These are phyloP conservation scores for Claviceps digitariae DNA, from an alignment of 2,329 filamentous ascomycete genomes.

Conservation along the genomic window DNA sequence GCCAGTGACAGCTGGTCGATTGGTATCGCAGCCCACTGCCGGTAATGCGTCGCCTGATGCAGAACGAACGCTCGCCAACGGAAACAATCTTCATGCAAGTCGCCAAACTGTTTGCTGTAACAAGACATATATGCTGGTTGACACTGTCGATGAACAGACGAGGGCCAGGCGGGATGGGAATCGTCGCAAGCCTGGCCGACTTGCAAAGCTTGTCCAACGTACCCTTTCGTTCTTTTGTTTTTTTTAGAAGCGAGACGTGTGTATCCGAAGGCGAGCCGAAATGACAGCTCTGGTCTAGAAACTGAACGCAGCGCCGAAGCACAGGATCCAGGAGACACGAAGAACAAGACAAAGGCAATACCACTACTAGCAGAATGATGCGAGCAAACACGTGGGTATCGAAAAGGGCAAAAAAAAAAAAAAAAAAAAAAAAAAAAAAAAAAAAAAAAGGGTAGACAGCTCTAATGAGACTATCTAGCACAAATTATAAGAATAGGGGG, in stretches of 20 bases:
- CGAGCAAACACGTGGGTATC: conserved; percentile 9
- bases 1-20: neutral
- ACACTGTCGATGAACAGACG: neutral
- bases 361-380: conserved; percentile 7
- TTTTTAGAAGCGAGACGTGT: neutral
- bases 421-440: neutral
- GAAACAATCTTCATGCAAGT: neutral
- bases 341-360: conserved; percentile 5
- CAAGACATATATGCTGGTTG: neutral
- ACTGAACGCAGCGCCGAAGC: neutral
- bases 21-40: neutral
- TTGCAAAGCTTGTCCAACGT: neutral
- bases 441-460: neutral
- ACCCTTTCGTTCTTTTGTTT: neutral
- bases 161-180: neutral
- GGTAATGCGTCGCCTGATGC: neutral
- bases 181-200: neutral
- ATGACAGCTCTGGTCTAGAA: neutral
- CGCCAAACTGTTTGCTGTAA: neutral
- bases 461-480: conserved; percentile 2
- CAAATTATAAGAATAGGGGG: neutral
- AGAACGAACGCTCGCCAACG: neutral
- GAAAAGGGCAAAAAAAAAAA: conserved; percentile 1
- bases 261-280: neutral
- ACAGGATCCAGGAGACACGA: conserved; percentile 1